A percentile compares a stretch with the other conserved stretches of the same genome.
These are phyloP conservation scores for Gyrodon lividus DNA, from an alignment of 768 basidiomycete species.

Conservation along the genomic window DNA sequence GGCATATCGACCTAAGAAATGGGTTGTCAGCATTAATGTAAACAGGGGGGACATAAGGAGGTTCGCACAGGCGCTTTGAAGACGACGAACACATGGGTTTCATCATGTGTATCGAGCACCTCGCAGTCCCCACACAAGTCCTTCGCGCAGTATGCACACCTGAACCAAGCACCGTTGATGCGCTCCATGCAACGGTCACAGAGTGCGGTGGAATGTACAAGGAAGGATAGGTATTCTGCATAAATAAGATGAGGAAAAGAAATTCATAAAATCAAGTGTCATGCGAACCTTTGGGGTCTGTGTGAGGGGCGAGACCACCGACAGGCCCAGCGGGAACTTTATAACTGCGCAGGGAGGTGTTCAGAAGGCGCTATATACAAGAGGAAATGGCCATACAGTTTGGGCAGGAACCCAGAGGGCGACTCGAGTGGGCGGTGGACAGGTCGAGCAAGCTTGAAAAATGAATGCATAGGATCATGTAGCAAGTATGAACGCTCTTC, in stretches of 20 bases:
- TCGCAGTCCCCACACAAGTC: slow-evolving; percentile 90
- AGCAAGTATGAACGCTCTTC: slow-evolving; percentile 74
- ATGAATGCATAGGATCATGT: slow-evolving; percentile 84
- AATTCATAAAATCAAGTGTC: not conserved
- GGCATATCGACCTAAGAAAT: slow-evolving; percentile 66
- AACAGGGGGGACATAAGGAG: not conserved
- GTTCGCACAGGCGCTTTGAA: slow-evolving; percentile 76
- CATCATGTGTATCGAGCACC: slow-evolving; percentile 75
- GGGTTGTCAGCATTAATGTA: slow-evolving; percentile 4
- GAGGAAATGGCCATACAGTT: slow-evolving; percentile 47
- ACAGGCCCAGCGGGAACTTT: slow-evolving; percentile 58
- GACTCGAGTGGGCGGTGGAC: slow-evolving; percentile 62
- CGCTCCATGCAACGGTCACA: slow-evolving; percentile 85
- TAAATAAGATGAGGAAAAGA: not conserved
- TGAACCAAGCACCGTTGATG: slow-evolving; percentile 88
- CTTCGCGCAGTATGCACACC: slow-evolving; percentile 83
- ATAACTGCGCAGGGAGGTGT: slow-evolving; percentile 47
- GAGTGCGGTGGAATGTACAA: slow-evolving; percentile 65
- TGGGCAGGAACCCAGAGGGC: slow-evolving; percentile 61
- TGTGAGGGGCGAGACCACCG: slow-evolving; percentile 34
- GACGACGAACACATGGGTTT: slow-evolving; percentile 80
- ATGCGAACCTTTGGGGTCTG: slow-evolving; percentile 56
- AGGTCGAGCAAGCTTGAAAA: slow-evolving; percentile 83
- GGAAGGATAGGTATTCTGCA: slow-evolving; percentile 58
- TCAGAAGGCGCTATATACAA: slow-evolving; percentile 4